phyloP scores from a whole-genome alignment of 2,329 filamentous ascomycete genomes.

The Aspergillus sergii region DNA sequence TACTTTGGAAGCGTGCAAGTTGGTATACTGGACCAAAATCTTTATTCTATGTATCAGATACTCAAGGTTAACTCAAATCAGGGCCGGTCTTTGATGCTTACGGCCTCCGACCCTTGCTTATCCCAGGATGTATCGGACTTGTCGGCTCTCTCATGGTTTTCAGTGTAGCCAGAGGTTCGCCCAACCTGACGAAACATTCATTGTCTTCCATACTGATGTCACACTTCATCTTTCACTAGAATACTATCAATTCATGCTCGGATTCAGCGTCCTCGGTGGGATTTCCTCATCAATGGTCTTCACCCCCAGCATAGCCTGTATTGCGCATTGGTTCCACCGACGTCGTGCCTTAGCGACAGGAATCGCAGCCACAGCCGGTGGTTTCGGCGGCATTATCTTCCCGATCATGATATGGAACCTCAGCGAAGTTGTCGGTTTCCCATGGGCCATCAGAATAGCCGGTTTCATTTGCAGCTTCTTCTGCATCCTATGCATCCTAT shows the following conservation, averaged over 20 bases:
- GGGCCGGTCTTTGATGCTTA: neutral
- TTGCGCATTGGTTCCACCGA: neutral
- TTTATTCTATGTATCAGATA: no score
- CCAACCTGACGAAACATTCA: no score
- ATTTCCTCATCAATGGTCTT: neutral
- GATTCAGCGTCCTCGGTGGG: conserved; percentile 5
- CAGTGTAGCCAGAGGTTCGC: neutral
- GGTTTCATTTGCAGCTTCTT: neutral
- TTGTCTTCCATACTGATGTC: neutral
- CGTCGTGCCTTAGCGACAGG: conserved; percentile 3
- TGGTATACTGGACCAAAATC: neutral
- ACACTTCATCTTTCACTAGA: neutral
- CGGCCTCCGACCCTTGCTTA: neutral
- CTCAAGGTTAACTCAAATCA: neutral
- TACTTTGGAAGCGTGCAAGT: conserved; percentile 4
- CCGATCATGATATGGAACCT: conserved; percentile 3
- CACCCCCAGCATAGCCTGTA: neutral
- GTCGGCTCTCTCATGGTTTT: neutral
- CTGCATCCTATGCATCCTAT: neutral
- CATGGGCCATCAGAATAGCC: neutral
- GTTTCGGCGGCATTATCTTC: neutral
- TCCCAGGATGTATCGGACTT: neutral
- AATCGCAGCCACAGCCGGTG: conserved; percentile 1
- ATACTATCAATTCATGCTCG: neutral
- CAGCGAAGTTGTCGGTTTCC: neutral